A percentile compares a stretch with the other conserved stretches of the same genome.
Evolutionary conservation across 2,329 filamentous ascomycete genomes (phyloP).

Genomic region (Shiraia sp.): DNA sequence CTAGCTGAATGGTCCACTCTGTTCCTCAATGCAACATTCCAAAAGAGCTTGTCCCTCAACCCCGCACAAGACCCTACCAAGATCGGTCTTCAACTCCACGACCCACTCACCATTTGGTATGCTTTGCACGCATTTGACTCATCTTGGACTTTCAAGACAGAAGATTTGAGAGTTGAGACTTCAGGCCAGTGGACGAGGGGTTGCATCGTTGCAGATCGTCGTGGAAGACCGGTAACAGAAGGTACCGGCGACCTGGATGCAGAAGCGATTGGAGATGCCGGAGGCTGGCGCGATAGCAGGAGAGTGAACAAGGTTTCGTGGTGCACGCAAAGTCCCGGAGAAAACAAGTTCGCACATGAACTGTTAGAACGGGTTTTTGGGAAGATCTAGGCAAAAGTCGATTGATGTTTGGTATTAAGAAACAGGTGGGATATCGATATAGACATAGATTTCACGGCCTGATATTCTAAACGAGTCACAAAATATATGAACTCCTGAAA

Average conservation of each 20-base stretch:
- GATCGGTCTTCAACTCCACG: conserved; percentile 51
- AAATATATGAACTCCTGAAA: too few relatives aligned
- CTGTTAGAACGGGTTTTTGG: conserved; percentile 70
- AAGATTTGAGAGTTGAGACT: conserved; percentile 90
- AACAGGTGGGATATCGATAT: too few relatives aligned
- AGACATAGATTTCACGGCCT: too few relatives aligned
- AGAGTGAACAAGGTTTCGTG: conserved; percentile 81
- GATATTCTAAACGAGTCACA: too few relatives aligned
- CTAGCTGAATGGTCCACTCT: conserved; percentile 51
- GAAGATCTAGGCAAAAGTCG: not conserved
- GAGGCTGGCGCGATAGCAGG: conserved; percentile 72
- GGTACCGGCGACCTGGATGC: conserved; percentile 34
- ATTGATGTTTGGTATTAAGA: too few relatives aligned
- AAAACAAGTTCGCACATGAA: conserved; percentile 66
- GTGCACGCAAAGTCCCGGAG: conserved; percentile 70
- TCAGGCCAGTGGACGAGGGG: conserved; percentile 92
- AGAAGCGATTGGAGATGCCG: conserved; percentile 68
- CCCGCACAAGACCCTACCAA: conserved; percentile 38
- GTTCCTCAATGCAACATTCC: conserved; percentile 52
- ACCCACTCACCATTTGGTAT: conserved; percentile 50
- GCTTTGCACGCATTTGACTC: conserved; percentile 20
- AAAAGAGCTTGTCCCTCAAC: conserved; percentile 49
- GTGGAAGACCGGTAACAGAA: conserved; percentile 59
- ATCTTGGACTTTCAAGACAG: conserved; percentile 43
- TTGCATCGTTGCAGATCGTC: conserved; percentile 82